Conservation (phyloP, 2,329 filamentous ascomycete genomes). For the Sporothrix schenckii region DNA sequence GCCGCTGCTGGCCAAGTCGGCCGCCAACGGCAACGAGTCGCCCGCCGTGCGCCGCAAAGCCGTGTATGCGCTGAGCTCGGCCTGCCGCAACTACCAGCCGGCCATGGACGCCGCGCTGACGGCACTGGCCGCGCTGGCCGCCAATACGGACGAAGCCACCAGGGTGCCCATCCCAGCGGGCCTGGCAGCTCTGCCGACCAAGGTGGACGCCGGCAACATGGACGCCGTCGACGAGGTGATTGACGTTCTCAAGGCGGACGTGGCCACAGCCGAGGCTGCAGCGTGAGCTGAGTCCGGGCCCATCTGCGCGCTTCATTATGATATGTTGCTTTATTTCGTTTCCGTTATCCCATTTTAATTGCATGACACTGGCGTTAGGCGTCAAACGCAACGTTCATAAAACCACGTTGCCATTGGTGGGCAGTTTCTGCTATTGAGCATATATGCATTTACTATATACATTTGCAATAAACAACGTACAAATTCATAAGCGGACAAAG, state of each 20-base stretch:
- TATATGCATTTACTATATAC: neutral
- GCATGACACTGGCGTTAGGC: conserved; percentile 33
- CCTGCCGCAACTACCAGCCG: conserved; percentile 86
- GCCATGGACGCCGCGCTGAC: conserved; percentile 70
- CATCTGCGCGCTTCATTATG: too few relatives aligned
- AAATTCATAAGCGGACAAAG: neutral
- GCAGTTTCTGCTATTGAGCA: neutral
- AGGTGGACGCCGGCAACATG: conserved; percentile 85
- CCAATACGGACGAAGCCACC: conserved; percentile 18
- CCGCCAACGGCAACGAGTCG: conserved; percentile 61
- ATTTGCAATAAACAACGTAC: neutral
- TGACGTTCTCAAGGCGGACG: conserved; percentile 60
- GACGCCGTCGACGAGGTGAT: conserved; percentile 78
- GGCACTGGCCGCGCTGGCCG: conserved; percentile 49
- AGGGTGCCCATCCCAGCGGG: conserved; percentile 21
- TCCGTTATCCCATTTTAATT: conserved; percentile 1
- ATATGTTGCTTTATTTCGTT: neutral
- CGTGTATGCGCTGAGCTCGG: conserved; percentile 83
- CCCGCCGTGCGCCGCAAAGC: conserved; percentile 75
- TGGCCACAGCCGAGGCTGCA: conserved; percentile 46
- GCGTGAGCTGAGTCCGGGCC: neutral
- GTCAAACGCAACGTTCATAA: neutral
- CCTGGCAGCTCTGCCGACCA: conserved; percentile 59
- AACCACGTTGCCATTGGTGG: neutral
- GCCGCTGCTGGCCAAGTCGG: conserved; percentile 67